phyloP scores from a whole-genome alignment of 768 basidiomycete species.

The Boletellus ananiceps region DNA sequence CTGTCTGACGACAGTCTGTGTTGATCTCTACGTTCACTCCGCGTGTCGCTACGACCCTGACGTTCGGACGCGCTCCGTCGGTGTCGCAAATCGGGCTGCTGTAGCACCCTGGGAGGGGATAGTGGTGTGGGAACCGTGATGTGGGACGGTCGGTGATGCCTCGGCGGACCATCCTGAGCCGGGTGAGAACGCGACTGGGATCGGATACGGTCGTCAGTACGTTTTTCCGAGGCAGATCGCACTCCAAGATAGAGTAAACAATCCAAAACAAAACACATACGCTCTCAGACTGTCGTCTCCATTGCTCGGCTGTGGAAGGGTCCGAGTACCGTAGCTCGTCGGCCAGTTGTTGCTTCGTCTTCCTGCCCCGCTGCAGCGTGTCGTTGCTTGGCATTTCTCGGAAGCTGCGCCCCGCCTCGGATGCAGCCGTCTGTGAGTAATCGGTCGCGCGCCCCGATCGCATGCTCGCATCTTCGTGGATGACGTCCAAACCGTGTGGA shows the following conservation, averaged over 20 bases:
- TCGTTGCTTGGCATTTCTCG: constrained; percentile 19
- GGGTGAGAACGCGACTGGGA: constrained; percentile 14
- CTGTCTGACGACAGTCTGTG: constrained; percentile 31
- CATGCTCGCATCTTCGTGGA: constrained; percentile 30
- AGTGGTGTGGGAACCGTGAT: constrained; percentile 25
- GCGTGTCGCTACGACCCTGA: constrained; percentile 22
- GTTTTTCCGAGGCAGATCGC: too few species aligned
- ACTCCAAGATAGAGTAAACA: too few species aligned
- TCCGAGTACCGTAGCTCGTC: constrained; percentile 35
- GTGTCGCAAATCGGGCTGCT: constrained; percentile 12
- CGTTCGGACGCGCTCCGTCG: constrained; percentile 22
- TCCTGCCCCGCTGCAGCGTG: constrained; percentile 12
- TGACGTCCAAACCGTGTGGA: constrained; percentile 25
- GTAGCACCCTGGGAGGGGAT: constrained; percentile 20
- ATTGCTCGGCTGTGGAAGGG: constrained; percentile 28
- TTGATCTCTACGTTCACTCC: constrained; percentile 15
- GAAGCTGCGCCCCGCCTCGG: constrained; percentile 13
- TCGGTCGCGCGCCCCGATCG: constrained; percentile 24
- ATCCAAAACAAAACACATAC: constrained; percentile 18
- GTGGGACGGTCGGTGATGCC: constrained; percentile 16
- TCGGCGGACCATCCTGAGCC: constrained; percentile 6
- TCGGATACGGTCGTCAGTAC: too few species aligned
- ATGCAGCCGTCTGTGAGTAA: constrained; percentile 20
- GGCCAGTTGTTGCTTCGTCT: constrained; percentile 28
- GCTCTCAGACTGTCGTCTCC: constrained; percentile 23